phyloP scores from a whole-genome alignment of 805 yeast genomes.

The Teunomyces pallodes region DNA sequence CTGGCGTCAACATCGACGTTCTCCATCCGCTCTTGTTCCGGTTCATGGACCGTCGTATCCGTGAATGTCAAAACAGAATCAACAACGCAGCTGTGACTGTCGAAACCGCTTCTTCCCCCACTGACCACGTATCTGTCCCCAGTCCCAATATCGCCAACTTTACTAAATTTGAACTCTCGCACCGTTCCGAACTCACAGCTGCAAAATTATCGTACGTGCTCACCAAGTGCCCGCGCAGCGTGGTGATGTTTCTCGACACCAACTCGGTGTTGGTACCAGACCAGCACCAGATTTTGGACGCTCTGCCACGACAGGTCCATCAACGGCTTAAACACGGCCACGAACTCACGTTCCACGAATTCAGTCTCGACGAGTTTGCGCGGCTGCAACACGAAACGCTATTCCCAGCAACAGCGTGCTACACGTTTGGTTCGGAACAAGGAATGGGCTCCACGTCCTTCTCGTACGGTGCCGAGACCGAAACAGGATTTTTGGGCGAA shows the following conservation, averaged over 20 bases:
- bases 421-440: neutral
- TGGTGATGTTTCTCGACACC: slow-evolving; percentile 16
- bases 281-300: slow-evolving; percentile 4
- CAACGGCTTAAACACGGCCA: neutral
- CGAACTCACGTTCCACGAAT: slow-evolving; percentile 4
- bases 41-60: neutral
- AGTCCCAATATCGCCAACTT: neutral
- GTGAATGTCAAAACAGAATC: neutral
- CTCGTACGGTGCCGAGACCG: neutral
- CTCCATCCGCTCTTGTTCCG: neutral
- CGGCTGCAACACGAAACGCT: slow-evolving; percentile 1
- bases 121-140: neutral
- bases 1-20: neutral
- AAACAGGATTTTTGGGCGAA: slow-evolving; percentile 1
- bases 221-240: slow-evolving; percentile 7
- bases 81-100: neutral
- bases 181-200: slow-evolving; percentile 10
- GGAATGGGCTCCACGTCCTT: neutral
- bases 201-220: slow-evolving; percentile 11
- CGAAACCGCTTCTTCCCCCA: neutral
- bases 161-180: slow-evolving; percentile 2
- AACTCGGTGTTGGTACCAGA: slow-evolving; percentile 16
- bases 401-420: slow-evolving; percentile 15
- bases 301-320: neutral
- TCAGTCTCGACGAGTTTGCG: neutral